Evolutionary conservation across 2,329 filamentous ascomycete genomes (phyloP).

Genomic region (Stagonosporopsis tanaceti): DNA sequence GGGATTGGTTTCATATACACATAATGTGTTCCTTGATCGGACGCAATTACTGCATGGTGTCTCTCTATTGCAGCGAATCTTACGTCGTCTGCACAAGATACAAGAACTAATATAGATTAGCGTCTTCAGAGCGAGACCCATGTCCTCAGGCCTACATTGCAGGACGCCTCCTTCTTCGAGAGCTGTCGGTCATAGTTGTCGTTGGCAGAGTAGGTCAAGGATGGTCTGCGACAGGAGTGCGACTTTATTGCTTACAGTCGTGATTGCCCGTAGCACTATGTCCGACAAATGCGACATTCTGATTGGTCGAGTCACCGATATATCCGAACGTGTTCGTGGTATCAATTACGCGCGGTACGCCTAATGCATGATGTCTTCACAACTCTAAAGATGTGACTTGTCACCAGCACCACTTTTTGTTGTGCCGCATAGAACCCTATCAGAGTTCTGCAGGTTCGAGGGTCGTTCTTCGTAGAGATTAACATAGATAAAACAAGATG

Average conservation of each 20-base stretch:
- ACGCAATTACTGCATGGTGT: constrained; percentile 67
- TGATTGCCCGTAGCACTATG: not conserved
- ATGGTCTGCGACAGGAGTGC: not conserved
- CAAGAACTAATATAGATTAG: constrained; percentile 57
- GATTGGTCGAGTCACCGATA: constrained; percentile 10
- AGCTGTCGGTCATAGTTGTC: constrained; percentile 32
- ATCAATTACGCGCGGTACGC: not conserved
- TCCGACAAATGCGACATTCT: not conserved
- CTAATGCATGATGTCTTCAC: not conserved
- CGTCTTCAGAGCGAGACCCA: not conserved
- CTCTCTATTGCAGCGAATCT: constrained; percentile 68
- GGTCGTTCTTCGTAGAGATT: not conserved
- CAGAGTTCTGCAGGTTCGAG: not conserved
- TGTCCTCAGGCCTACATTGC: constrained; percentile 49
- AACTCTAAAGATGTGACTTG: not conserved
- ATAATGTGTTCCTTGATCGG: constrained; percentile 63
- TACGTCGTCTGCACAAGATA: constrained; percentile 65
- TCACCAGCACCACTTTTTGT: not conserved
- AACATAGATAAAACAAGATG: not conserved
- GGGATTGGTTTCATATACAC: constrained; percentile 56
- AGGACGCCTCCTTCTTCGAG: constrained; percentile 51
- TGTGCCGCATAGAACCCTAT: not conserved
- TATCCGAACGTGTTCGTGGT: not conserved
- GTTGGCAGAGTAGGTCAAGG: not conserved
- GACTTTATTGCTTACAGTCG: not conserved